Evolutionary conservation across 176 grass and related monocot species (phyloP).

Genomic region (Ampelocalamus luodianensis): DNA sequence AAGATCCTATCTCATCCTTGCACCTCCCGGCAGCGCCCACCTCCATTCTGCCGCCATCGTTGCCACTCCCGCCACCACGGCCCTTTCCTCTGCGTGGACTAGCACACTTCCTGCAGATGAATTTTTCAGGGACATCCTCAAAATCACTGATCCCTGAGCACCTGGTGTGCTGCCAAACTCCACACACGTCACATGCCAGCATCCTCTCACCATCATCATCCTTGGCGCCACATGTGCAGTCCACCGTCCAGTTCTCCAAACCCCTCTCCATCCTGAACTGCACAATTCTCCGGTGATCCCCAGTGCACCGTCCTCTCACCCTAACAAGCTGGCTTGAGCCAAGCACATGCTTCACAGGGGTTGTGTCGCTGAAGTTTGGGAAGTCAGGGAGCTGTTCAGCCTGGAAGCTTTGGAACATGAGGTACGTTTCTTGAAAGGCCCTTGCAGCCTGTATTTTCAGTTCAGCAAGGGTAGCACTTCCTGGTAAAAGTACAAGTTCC

Average conservation of each 20-base stretch:
- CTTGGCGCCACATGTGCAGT: constrained; percentile 85
- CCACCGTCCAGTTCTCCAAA: constrained; percentile 91
- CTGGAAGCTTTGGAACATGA: constrained; percentile 92
- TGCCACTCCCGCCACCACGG: constrained; percentile 31
- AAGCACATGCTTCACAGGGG: constrained; percentile 64
- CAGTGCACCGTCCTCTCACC: constrained; percentile 66
- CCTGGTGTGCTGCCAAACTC: constrained; percentile 96
- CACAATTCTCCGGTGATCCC: constrained; percentile 61
- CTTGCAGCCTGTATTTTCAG: constrained; percentile 70
- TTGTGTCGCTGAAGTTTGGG: constrained; percentile 56
- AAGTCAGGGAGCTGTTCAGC: constrained; percentile 72
- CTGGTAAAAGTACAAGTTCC: constrained; percentile 72
- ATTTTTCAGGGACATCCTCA: constrained; percentile 81
- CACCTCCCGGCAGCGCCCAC: constrained; percentile 52
- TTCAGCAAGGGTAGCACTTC: constrained; percentile 69
- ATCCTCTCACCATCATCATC: constrained; percentile 97
- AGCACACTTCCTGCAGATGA: constrained; percentile 72
- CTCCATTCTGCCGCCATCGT: constrained; percentile 53
- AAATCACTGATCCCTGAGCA: constrained; percentile 82
- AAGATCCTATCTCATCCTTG: constrained; percentile 67
- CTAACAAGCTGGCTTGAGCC: constrained; percentile 58
- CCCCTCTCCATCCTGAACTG: constrained; percentile 94
- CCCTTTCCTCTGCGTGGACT: constrained; percentile 47
- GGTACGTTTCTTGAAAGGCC: constrained; percentile 87
- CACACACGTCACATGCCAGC: constrained; percentile 90